Conservation (phyloP, 2,329 filamentous ascomycete genomes). For the Trichoderma hamatum region DNA sequence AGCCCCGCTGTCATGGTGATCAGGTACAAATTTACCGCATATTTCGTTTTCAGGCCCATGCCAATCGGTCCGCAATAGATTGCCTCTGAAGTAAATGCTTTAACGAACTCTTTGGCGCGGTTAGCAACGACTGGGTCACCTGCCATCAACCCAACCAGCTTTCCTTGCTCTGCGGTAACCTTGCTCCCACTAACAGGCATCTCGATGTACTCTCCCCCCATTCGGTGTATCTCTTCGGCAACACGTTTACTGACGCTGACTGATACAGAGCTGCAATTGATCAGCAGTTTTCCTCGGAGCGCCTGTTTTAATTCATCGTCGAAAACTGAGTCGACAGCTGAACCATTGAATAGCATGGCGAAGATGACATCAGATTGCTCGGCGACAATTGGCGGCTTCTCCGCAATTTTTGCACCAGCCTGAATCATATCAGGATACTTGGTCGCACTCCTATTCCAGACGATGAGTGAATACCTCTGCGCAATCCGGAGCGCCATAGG, state of each 20-base stretch:
- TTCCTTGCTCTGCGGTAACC: slow-evolving; percentile 38
- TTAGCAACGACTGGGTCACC: slow-evolving; percentile 34
- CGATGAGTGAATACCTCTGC: slow-evolving; percentile 33
- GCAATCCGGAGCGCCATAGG: slow-evolving; percentile 40
- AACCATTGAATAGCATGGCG: slow-evolving; percentile 37
- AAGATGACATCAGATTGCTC: slow-evolving; percentile 38
- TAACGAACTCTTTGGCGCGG: slow-evolving; percentile 30
- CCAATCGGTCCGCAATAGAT: slow-evolving; percentile 41
- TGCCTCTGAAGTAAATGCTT: slow-evolving; percentile 36
- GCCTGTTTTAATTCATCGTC: slow-evolving; percentile 29
- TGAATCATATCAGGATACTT: slow-evolving; percentile 33
- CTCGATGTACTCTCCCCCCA: slow-evolving; percentile 38
- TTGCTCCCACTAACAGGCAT: slow-evolving; percentile 43
- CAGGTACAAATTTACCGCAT: slow-evolving; percentile 38
- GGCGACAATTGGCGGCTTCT: slow-evolving; percentile 33
- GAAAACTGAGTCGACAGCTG: slow-evolving; percentile 33
- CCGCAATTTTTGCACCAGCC: slow-evolving; percentile 32
- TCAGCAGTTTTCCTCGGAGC: slow-evolving; percentile 36
- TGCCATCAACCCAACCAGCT: slow-evolving; percentile 40
- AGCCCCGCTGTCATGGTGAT: slow-evolving; percentile 39
- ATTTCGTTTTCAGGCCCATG: slow-evolving; percentile 38
- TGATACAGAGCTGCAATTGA: slow-evolving; percentile 39
- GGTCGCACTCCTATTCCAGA: slow-evolving; percentile 37
- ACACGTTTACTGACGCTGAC: slow-evolving; percentile 34
- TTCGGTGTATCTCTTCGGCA: slow-evolving; percentile 30